Conservation (phyloP, 2,329 filamentous ascomycete species). For the Gremmenia infestans region DNA sequence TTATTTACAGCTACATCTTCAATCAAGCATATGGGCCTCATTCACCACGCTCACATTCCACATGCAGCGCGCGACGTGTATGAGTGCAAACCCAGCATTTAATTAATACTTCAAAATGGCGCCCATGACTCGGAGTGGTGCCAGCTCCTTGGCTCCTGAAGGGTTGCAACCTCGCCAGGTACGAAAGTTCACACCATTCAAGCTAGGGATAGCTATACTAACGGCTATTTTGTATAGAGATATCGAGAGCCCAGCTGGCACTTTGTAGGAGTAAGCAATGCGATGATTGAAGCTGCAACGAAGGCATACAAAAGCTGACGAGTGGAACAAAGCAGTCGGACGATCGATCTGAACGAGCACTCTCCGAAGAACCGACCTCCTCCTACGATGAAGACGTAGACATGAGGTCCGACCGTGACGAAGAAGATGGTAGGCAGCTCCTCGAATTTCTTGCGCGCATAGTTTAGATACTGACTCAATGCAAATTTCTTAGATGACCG, state of each 20-base stretch:
- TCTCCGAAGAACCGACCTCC: slow-evolving; percentile 29
- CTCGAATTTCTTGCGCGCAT: background rate
- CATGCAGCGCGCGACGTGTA: background rate
- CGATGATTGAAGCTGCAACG: background rate
- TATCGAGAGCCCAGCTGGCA: slow-evolving; percentile 31
- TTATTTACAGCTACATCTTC: slow-evolving; percentile 4
- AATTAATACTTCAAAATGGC: slow-evolving; percentile 22
- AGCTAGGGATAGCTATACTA: slow-evolving; percentile 9
- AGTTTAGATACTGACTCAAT: background rate
- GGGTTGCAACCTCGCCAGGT: slow-evolving; percentile 17
- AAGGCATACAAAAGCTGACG: background rate
- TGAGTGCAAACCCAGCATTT: background rate
- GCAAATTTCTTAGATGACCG: slow-evolving; percentile 3
- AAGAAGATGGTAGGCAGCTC: slow-evolving; percentile 26
- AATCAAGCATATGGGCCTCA: background rate
- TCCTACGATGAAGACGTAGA: slow-evolving; percentile 34
- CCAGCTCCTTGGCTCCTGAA: slow-evolving; percentile 16
- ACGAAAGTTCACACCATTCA: background rate
- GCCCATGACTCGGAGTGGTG: slow-evolving; percentile 27
- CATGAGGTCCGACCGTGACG: slow-evolving; percentile 29
- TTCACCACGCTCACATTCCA: background rate
- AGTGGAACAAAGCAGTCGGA: slow-evolving; percentile 15
- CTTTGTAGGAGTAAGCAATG: slow-evolving; percentile 24
- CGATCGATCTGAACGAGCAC: slow-evolving; percentile 26
- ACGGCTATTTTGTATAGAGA: slow-evolving; percentile 18